Evolutionary conservation across 192 early-diverging fungal species (phyloP).

Genomic region (Mortierella hygrophila): DNA sequence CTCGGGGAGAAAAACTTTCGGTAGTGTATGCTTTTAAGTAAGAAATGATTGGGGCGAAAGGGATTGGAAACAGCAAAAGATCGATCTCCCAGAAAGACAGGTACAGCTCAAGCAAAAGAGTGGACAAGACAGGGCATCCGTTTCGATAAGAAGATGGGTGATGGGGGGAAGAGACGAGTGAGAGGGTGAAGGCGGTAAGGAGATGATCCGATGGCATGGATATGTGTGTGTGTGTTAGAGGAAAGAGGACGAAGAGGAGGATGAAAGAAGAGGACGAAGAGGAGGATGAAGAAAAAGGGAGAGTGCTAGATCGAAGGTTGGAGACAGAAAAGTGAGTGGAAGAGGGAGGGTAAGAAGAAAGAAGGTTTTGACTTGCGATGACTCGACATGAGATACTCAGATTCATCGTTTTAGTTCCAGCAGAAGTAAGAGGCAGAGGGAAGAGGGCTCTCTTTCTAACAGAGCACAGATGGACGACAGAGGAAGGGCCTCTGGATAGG

Average conservation of each 20-base stretch:
- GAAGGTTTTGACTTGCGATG: conserved; percentile 17
- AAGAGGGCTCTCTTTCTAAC: not conserved
- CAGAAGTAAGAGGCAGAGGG: not conserved
- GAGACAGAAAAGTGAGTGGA: not conserved
- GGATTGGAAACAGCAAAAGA: not conserved
- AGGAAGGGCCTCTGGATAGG: not conserved
- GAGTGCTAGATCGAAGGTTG: not conserved
- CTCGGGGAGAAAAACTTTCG: too few species aligned
- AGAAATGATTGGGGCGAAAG: not conserved
- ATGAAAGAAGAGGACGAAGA: too few species aligned
- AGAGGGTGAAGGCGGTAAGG: too few species aligned
- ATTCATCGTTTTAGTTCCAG: not conserved
- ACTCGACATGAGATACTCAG: conserved; percentile 15
- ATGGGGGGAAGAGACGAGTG: too few species aligned
- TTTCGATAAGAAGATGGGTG: too few species aligned
- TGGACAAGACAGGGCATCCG: too few species aligned
- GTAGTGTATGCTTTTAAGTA: not conserved
- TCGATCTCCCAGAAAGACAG: not conserved
- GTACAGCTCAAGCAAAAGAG: too few species aligned
- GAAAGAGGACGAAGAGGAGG: too few species aligned
- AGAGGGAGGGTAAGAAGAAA: not conserved
- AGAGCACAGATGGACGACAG: not conserved
- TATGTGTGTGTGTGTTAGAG: too few species aligned
- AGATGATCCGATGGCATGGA: too few species aligned
- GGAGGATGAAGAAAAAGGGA: too few species aligned